These are phyloP conservation scores for Chrysanthemum makinoi DNA, from an alignment of 129 eudicot genomes.

Conservation along the genomic window DNA sequence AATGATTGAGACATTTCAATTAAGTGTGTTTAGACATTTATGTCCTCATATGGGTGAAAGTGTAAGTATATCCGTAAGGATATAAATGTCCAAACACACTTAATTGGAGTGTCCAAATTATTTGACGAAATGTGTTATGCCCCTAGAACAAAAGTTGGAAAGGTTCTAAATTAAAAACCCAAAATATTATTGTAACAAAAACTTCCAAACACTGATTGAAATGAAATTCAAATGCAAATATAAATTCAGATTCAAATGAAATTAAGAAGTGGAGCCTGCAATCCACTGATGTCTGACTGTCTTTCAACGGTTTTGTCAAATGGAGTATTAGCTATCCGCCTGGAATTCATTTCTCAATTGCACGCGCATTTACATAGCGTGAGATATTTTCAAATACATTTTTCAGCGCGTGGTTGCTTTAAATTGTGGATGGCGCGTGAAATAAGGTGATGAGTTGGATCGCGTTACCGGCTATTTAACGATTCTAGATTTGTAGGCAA, in stretches of 20 bases:
- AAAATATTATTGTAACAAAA: no score
- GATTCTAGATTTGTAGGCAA: background rate
- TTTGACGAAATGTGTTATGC: no score
- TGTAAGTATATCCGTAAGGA: no score
- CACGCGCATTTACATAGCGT: conserved; percentile 27
- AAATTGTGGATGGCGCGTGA: background rate
- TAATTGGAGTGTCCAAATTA: no score
- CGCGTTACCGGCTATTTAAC: background rate
- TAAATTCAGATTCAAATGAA: conserved; percentile 14
- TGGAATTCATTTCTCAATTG: conserved; percentile 13
- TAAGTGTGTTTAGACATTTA: no score
- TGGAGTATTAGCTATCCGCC: conserved; percentile 36
- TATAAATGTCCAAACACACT: no score
- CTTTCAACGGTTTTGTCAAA: conserved; percentile 41
- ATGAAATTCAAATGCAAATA: conserved; percentile 26
- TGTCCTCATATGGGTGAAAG: no score
- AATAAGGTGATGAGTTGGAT: background rate
- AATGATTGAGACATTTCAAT: no score
- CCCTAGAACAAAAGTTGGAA: no score
- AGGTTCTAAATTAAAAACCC: no score
- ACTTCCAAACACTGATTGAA: background rate
- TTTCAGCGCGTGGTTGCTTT: background rate
- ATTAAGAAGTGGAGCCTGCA: conserved; percentile 21
- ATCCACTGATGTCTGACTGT: conserved; percentile 37
- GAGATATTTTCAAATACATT: no score